A percentile compares a stretch with the other conserved stretches of the same genome.
Conservation (phyloP, 805 yeast genomes). For the Yamadazyma philogaea region DNA sequence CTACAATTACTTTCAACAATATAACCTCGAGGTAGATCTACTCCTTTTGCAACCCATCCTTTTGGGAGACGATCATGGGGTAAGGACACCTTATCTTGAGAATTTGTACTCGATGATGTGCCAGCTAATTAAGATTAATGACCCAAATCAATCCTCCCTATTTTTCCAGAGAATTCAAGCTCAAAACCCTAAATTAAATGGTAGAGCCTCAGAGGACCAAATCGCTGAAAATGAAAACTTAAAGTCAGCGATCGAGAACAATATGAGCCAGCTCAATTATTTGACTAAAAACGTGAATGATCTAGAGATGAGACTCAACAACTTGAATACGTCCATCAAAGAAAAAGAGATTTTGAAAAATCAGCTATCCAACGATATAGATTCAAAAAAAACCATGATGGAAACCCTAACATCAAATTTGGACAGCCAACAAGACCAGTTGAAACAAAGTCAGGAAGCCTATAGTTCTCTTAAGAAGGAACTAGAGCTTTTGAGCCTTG, state of each 20-base stretch:
- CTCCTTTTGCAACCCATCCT: slow-evolving; percentile 81
- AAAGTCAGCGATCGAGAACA: slow-evolving; percentile 17
- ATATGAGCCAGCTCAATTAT: slow-evolving; percentile 19
- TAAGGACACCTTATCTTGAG: slow-evolving; percentile 88
- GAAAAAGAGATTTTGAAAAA: slow-evolving; percentile 21
- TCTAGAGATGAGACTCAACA: slow-evolving; percentile 11
- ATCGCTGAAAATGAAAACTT: slow-evolving; percentile 5
- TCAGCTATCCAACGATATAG: slow-evolving; percentile 23
- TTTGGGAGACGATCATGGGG: slow-evolving; percentile 82
- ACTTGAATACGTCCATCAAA: slow-evolving; percentile 16
- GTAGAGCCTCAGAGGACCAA: neutral
- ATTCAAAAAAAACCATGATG: slow-evolving; percentile 19
- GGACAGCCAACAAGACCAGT: slow-evolving; percentile 16
- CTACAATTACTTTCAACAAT: slow-evolving; percentile 56
- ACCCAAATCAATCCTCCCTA: slow-evolving; percentile 18
- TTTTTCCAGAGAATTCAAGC: slow-evolving; percentile 28
- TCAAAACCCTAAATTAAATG: neutral
- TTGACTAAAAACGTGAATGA: slow-evolving; percentile 21
- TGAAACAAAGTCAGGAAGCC: slow-evolving; percentile 9
- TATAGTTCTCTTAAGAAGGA: slow-evolving; percentile 12
- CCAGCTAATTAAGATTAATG: slow-evolving; percentile 53
- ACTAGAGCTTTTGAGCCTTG: slow-evolving; percentile 4
- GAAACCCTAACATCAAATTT: slow-evolving; percentile 17
- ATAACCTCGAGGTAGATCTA: slow-evolving; percentile 65
- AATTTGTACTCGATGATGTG: slow-evolving; percentile 76